Base-by-base conservation (phyloP, 2,329 filamentous ascomycete genomes). In the Setomelanomma holmii region DNA sequence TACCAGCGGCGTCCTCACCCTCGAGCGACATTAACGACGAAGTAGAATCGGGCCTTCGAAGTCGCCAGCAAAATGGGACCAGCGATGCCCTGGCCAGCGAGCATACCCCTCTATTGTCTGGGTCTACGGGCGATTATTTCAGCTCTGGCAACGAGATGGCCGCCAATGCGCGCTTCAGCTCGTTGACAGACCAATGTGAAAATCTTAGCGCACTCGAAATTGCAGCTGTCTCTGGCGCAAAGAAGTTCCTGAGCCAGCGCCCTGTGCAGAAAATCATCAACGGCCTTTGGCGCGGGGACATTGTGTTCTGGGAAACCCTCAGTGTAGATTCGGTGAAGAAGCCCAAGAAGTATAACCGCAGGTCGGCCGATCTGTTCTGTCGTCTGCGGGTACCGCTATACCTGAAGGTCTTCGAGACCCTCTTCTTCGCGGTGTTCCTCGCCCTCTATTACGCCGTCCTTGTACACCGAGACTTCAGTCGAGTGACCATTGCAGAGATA, bases 191-290 rank as follows among this genome's bases (percentile, higher is more conserved):
- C 0, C 84, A 87, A 1, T 96, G 96, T 70, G 86, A 86, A 30
- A 87, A 88, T 16, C 80, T 96, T 41, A 96, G 95, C 71, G 91
- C 91, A 1, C 81, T 98, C 14, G 91, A 96, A 70, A 93, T 96
- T 65, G 91, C 91, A 21, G 87, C 89, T 40, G 86, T 96, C 17
- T 88, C 88, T 11, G 84, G 90, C 52, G 90, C 90, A 23, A 96
- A 96, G 76, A 89, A 89, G 40, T 96, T 96, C 62, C 82, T 96
- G 30, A 88, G 88, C 67, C 91, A 96, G 72, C 83, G 84, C 53
- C 84, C 90, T 2, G 89, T 96, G 10, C 91, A 96, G 69, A 89
- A 89, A 65, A 89, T 96, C 60, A 85, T 96, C 56, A 88, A 89
- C 40, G 89, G 89, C 42, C 90, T 96, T 47, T 96, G 91, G 91